Percentiles rank a stretch among this genome's conserved stretches.
phyloP scores from a whole-genome alignment of 2,329 filamentous ascomycete species.

The Zymoseptoria tritici region DNA sequence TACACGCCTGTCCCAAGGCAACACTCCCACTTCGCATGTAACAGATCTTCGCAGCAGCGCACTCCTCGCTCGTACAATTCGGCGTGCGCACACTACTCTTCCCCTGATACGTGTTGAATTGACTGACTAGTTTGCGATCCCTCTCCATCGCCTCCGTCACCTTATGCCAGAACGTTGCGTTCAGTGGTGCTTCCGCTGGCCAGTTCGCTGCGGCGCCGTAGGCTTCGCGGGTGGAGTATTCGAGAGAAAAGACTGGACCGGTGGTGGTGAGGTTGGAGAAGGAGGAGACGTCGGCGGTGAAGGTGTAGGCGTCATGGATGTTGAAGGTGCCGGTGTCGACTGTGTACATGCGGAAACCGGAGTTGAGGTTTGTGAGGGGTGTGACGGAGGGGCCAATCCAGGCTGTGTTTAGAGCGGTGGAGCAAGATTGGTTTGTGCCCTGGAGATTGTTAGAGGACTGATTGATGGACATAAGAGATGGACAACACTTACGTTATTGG shows the following conservation, averaged over 20 bases:
- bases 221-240: conserved; percentile 46
- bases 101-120: conserved; percentile 47
- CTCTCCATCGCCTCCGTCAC: conserved; percentile 52
- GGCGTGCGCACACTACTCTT: conserved; percentile 46
- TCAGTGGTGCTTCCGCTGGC: conserved; percentile 45
- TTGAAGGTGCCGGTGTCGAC: conserved; percentile 49
- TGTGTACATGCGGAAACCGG: conserved; percentile 47
- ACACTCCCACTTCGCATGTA: conserved; percentile 53
- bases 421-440: conserved; percentile 34
- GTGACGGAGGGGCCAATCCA: conserved; percentile 49
- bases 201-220: conserved; percentile 41
- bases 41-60: conserved; percentile 49
- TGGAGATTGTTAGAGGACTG: neutral
- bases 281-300: conserved; percentile 44
- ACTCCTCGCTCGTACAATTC: conserved; percentile 46
- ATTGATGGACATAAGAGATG: neutral
- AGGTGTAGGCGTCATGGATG: conserved; percentile 49
- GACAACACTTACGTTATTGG: conserved; percentile 29
- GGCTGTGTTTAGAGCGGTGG: conserved; percentile 41
- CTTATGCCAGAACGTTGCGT: conserved; percentile 53
- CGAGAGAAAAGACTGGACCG: conserved; percentile 43
- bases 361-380: conserved; percentile 49
- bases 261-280: conserved; percentile 34
- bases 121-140: conserved; percentile 42
- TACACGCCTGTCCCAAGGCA: conserved; percentile 45